Evolutionary conservation across 176 grass and related monocot genomes (phyloP).

Genomic region (Oryza australiensis): DNA sequence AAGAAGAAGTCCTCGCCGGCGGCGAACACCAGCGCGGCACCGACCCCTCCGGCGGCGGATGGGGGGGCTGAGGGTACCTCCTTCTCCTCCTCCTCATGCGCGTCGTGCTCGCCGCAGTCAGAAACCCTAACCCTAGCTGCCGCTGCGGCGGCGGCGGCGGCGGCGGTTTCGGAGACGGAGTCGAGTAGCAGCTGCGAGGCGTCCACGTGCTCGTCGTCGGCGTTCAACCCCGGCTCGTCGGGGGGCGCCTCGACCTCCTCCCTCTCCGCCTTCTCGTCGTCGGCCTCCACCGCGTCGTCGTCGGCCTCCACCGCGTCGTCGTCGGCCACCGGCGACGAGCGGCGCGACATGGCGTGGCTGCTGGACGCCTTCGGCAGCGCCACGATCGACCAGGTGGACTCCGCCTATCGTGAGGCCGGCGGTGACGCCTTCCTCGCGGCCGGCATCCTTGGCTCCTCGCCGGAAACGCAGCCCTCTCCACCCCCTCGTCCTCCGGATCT

Average conservation of each 20-base stretch:
- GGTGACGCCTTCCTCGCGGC: slow-evolving; percentile 67
- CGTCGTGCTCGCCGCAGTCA: neutral
- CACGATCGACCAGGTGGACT: slow-evolving; percentile 72
- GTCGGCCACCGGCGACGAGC: slow-evolving; percentile 38
- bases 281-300: slow-evolving; percentile 32
- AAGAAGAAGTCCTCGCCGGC: slow-evolving; percentile 44
- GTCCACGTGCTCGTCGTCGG: slow-evolving; percentile 20
- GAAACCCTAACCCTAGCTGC: slow-evolving; percentile 40
- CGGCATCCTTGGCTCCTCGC: slow-evolving; percentile 54
- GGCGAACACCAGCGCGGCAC: neutral
- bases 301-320: slow-evolving; percentile 40
- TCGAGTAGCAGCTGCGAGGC: slow-evolving; percentile 37
- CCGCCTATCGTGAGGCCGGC: slow-evolving; percentile 57
- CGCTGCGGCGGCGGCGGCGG: neutral
- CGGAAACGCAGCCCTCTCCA: slow-evolving; percentile 24
- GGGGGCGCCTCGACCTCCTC: slow-evolving; percentile 30
- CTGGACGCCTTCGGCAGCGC: slow-evolving; percentile 55
- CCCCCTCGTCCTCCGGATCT: slow-evolving; percentile 42
- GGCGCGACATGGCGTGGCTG: slow-evolving; percentile 65
- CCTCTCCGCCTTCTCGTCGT: slow-evolving; percentile 37
- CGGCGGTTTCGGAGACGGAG: slow-evolving; percentile 24
- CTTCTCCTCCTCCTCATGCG: neutral
- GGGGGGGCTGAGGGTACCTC: neutral
- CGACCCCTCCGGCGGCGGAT: neutral
- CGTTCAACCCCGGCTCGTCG: slow-evolving; percentile 37